Base-by-base conservation (phyloP, 2,329 filamentous ascomycete genomes). In the Akanthomyces lecanii region DNA sequence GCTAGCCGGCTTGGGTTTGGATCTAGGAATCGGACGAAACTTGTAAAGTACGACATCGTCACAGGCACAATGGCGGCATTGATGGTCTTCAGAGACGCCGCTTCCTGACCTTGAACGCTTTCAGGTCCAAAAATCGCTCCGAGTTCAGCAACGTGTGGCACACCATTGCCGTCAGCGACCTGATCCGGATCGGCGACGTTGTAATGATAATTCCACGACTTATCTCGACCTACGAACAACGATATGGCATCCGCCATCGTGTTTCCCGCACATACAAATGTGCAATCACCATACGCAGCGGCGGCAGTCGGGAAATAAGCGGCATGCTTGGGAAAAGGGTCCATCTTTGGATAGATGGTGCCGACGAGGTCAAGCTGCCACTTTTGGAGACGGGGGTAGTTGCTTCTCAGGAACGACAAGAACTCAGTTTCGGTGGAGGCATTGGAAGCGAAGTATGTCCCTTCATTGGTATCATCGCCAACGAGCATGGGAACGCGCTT, bases 1-100 rank as follows among this genome's bases (percentile, higher is more conserved):
- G 63, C 33, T 23, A 70, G 66, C 57, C 73, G 70, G 50, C 75
- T 64, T 10, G 66, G 47, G 61, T 81, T 82, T 1, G 82, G 82
- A 63, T 83, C 73, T 40, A 81, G 70, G 12, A 69, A 68, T 28
- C 73, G 71, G 23, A 81, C 78, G 66, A 84, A 84, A 21, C 79
- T 80, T 51, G 82, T 72, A 70, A 76, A 82, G 67, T 84, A 84
- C 54, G 72, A 72, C 78, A 81, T 81, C 21, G 81, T 72, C 14
- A 82, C 64, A 6, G 77, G 75, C 2, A 83, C 76, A 2, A 82
- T 72, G 3, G 70, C 70, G 4, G 75, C 74, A 67, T 83, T 82
- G 67, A 77, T 78, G 16, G 76, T 74, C 47, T 69, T 72, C 67
- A 81, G 82, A 66, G 79, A 80, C 48, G 58, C 64, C 12, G 68